Evolutionary conservation across 305 asterid genomes (phyloP).

Genomic region (Fraxinus xanthoxyloides): DNA sequence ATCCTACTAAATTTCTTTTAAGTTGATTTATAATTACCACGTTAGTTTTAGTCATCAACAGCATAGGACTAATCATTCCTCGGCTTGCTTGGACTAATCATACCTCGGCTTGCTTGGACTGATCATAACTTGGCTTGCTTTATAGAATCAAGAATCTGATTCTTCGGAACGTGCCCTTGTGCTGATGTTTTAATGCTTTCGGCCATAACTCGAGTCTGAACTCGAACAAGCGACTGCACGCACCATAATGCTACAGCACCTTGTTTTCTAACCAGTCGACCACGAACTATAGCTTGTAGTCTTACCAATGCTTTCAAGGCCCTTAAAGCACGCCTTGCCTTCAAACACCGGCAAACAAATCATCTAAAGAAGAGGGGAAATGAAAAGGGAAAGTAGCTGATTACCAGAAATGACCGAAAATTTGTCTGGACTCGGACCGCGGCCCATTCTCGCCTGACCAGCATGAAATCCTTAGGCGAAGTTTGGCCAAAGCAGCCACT

Average conservation of each 20-base stretch:
- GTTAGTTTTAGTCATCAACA: neutral
- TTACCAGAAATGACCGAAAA: slow-evolving; percentile 76
- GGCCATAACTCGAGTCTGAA: slow-evolving; percentile 75
- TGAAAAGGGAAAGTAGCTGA: neutral
- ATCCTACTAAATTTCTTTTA: no score
- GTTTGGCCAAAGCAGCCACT: slow-evolving; percentile 64
- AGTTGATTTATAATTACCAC: neutral
- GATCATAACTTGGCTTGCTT: slow-evolving; percentile 61
- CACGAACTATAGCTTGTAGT: slow-evolving; percentile 87
- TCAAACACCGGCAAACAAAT: neutral
- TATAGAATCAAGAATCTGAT: slow-evolving; percentile 36
- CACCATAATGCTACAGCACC: slow-evolving; percentile 79
- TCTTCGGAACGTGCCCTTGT: slow-evolving; percentile 24
- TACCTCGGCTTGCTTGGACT: neutral
- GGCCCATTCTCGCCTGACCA: slow-evolving; percentile 69
- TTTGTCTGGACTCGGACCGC: slow-evolving; percentile 69
- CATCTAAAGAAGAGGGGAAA: neutral
- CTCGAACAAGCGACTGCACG: slow-evolving; percentile 88
- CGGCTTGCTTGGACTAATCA: no score
- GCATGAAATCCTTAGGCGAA: slow-evolving; percentile 67
- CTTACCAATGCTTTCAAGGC: slow-evolving; percentile 81
- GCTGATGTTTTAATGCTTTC: slow-evolving; percentile 40
- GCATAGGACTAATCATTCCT: neutral
- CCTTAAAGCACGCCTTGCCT: slow-evolving; percentile 91
- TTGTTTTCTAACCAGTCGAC: slow-evolving; percentile 73